Percentiles rank a stretch among this genome's conserved stretches.
phyloP scores from a whole-genome alignment of 768 basidiomycete genomes.

The Russula sp. region DNA sequence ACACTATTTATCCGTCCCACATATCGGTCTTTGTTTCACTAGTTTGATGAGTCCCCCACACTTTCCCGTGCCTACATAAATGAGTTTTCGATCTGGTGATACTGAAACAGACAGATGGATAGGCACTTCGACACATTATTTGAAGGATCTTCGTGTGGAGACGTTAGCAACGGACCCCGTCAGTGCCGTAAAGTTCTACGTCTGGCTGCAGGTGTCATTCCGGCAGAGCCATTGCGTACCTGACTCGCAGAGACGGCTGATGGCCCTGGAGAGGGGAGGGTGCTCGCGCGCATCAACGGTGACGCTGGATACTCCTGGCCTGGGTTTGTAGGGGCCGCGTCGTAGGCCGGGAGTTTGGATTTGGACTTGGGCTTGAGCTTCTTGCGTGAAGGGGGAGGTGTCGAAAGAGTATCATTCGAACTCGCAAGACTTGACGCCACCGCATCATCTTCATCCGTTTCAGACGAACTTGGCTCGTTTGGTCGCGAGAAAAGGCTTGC shows the following conservation, averaged over 20 bases:
- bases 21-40: neutral
- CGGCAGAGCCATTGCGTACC: conserved; percentile 11
- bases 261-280: conserved; percentile 4
- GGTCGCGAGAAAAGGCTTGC: conserved; percentile 21
- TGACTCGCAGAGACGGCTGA: conserved; percentile 2
- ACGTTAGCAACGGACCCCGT: neutral
- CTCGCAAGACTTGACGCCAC: conserved; percentile 21
- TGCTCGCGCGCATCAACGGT: conserved; percentile 5
- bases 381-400: conserved; percentile 21
- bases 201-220: conserved; percentile 21
- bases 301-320: conserved; percentile 18
- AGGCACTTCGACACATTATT: neutral
- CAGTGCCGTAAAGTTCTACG: conserved; percentile 10
- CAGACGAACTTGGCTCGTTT: conserved; percentile 13
- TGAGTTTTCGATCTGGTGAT: neutral
- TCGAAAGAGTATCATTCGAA: conserved; percentile 22
- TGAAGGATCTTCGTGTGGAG: neutral
- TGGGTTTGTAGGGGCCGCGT: conserved; percentile 11
- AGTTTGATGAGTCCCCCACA: neutral
- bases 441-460: conserved; percentile 20
- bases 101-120: neutral
- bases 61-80: conserved; percentile 1
- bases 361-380: neutral
- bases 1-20: neutral
- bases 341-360: conserved; percentile 15